Base-by-base conservation (phyloP, 106 monocot species). In the Dendrobium officinale region DNA sequence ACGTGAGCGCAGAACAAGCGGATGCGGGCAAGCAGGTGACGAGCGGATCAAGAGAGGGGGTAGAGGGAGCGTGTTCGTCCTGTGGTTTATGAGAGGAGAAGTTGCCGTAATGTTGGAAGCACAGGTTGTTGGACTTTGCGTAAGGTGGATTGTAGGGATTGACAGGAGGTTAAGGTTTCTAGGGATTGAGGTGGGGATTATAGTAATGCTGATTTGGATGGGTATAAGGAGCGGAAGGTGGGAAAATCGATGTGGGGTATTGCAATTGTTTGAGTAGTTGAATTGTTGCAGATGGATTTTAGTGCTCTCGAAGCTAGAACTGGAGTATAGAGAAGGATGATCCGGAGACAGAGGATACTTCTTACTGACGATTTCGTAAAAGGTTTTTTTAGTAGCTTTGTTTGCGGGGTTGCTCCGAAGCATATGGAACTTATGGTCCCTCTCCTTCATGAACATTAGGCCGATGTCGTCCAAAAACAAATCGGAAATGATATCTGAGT, bases 261-360 rank as follows among this genome's bases (percentile, higher is more conserved):
- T 78, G 78, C 37, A 83, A 54, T 0, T 74, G 80, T 7, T 73
- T 51, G 83, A 78, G 22, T 82, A 72, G 77, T 70, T 80, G 16
- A 49, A 22, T 47, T 31, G 77, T 5, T 55, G 83, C 27, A 44
- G 3, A 0, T 55, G 83, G 37, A 37, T 37, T 37, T 37, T 3
- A 2, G 2, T 0, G 37, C 37, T 37, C 37, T 37, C 37, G 37
- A 3, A 37, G 37, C 37, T 37, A 37, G 37, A 37, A 37, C 3
- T 37, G 37, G 37, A 37, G 37, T 37, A 0, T 37, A 37, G 37
- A 37, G 37, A 37, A 37, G 37, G 37, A 37, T 37, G 37, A 37
- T 37, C 3, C 3, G 37, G 37, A 37, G 37, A 3, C 2, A 37
- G 37, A 37, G 37, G 37, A 37, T 37, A 37, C 37, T 37, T 37